A percentile compares a stretch with the other conserved stretches of the same genome.
Evolutionary conservation across 176 grass and related monocot species (phyloP).

Genomic region (barley (Hordeum vulgare)): DNA sequence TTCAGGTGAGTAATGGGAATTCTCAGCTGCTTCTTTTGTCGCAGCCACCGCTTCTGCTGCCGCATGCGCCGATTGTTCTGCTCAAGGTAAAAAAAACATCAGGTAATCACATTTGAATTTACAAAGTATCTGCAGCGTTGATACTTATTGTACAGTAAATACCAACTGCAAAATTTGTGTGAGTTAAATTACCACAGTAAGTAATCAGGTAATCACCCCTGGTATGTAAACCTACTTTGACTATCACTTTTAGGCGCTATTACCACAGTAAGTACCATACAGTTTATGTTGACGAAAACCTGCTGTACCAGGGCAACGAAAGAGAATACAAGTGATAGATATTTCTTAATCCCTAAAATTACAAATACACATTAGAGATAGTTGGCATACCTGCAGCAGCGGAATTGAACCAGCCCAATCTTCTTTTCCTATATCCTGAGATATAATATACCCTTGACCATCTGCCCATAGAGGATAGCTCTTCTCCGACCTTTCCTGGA

Average conservation of each 20-base stretch:
- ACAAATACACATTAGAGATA: not conserved
- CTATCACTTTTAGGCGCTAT: too few relatives aligned
- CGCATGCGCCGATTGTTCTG: not conserved
- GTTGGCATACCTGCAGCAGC: conserved; percentile 54
- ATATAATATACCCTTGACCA: conserved; percentile 86
- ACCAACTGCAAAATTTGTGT: not conserved
- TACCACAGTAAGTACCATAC: too few relatives aligned
- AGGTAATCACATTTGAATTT: not conserved
- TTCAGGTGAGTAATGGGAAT: too few relatives aligned
- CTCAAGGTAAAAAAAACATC: not conserved
- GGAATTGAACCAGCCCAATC: conserved; percentile 41
- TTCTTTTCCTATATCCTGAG: conserved; percentile 58
- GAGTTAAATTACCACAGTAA: not conserved
- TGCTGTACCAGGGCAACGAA: too few relatives aligned
- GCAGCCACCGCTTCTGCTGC: too few relatives aligned
- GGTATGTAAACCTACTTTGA: not conserved
- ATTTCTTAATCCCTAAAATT: too few relatives aligned
- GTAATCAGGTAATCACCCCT: too few relatives aligned
- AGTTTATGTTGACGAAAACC: too few relatives aligned
- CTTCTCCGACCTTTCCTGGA: conserved; percentile 56
- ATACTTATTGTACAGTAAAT: not conserved
- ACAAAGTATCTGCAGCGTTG: not conserved
- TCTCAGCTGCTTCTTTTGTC: too few relatives aligned
- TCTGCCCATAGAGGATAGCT: conserved; percentile 19
- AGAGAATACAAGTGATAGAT: too few relatives aligned